phyloP scores from a whole-genome alignment of 2,329 filamentous ascomycete species.

The Cordyceps cateniannulata region DNA sequence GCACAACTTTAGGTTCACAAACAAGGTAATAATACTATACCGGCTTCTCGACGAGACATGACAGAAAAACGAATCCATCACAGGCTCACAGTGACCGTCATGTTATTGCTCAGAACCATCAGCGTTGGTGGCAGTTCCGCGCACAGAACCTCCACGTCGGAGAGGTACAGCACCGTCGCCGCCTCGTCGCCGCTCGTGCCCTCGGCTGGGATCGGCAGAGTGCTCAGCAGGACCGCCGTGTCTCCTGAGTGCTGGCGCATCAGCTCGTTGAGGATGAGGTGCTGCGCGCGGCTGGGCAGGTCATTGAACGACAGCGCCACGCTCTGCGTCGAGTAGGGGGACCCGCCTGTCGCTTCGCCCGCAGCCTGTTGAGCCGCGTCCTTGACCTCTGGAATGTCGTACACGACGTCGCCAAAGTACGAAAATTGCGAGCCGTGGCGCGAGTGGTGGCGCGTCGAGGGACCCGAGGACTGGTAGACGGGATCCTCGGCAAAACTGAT shows the following conservation, averaged over 20 bases:
- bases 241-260: slow-evolving; percentile 62
- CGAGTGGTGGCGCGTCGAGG: slow-evolving; percentile 24
- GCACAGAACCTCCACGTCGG: slow-evolving; percentile 72
- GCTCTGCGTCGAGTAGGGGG: slow-evolving; percentile 51
- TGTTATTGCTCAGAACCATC: slow-evolving; percentile 79
- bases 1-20: not conserved
- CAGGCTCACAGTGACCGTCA: slow-evolving; percentile 78
- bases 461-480: slow-evolving; percentile 16
- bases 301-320: slow-evolving; percentile 79
- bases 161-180: slow-evolving; percentile 67
- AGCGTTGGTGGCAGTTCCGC: slow-evolving; percentile 68
- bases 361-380: slow-evolving; percentile 32
- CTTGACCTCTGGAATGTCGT: slow-evolving; percentile 39
- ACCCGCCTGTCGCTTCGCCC: slow-evolving; percentile 28
- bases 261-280: slow-evolving; percentile 80
- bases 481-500: slow-evolving; percentile 54
- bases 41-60: not conserved
- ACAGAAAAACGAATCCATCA: slow-evolving; percentile 24
- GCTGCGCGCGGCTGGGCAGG: slow-evolving; percentile 74
- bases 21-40: slow-evolving; percentile 13
- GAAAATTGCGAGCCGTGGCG: slow-evolving; percentile 31
- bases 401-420: slow-evolving; percentile 27
- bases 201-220: slow-evolving; percentile 72
- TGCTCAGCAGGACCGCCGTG: slow-evolving; percentile 77
- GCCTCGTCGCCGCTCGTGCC: slow-evolving; percentile 66